A percentile compares a stretch with the other conserved stretches of the same genome.
phyloP scores from a whole-genome alignment of 805 yeast genomes.

The Candida yuanshanica region DNA sequence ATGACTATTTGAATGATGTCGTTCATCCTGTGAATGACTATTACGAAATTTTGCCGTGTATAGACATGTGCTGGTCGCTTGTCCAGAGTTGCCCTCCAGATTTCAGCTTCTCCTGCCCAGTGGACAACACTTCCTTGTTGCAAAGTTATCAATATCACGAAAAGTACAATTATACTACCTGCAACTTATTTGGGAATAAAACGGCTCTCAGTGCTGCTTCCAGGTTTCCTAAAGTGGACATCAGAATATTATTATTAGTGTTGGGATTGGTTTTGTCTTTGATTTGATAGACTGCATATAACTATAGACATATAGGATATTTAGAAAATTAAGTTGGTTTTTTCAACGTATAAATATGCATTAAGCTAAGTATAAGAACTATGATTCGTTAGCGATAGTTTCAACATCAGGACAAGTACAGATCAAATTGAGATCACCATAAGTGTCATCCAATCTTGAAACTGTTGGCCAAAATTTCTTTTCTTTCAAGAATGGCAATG shows the following conservation, averaged over 20 bases:
- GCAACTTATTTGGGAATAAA: conserved; percentile 35
- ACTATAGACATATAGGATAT: neutral
- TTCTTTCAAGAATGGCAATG: conserved; percentile 64
- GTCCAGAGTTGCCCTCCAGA: conserved; percentile 80
- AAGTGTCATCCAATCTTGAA: conserved; percentile 87
- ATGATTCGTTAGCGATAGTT: conserved; percentile 44
- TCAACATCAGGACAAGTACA: conserved; percentile 92
- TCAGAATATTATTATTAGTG: neutral
- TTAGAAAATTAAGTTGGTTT: too few relatives aligned
- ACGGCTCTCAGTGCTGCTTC: neutral
- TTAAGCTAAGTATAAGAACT: neutral
- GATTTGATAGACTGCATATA: neutral
- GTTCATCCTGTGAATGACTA: conserved; percentile 53
- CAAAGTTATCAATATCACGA: conserved; percentile 26
- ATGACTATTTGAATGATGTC: conserved; percentile 45
- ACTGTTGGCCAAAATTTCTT: conserved; percentile 96
- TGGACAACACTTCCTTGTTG: conserved; percentile 13
- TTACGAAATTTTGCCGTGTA: conserved; percentile 83
- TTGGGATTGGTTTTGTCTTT: neutral
- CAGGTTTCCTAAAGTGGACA: too few relatives aligned
- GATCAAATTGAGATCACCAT: conserved; percentile 86
- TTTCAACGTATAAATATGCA: too few relatives aligned
- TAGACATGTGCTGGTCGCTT: conserved; percentile 70
- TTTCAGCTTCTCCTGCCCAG: conserved; percentile 74
- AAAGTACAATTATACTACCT: conserved; percentile 26